Evolutionary conservation across 169 alveolate genomes (phyloP).

Genomic region (Plasmodium yoelii): DNA sequence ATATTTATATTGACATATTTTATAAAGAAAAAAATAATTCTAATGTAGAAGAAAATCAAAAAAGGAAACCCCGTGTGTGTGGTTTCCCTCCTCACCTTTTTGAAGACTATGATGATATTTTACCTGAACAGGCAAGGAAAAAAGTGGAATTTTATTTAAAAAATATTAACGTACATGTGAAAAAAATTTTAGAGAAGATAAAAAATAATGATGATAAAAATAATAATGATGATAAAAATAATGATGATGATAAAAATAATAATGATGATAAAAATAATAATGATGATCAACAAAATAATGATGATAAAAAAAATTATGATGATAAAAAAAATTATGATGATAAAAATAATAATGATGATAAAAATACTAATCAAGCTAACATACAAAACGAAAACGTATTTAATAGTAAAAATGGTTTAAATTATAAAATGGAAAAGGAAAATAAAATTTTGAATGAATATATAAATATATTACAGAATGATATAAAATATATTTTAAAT

Average conservation of each 20-base stretch:
- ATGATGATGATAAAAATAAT: too few species aligned
- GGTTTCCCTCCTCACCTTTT: background rate
- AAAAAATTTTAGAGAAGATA: background rate
- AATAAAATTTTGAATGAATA: background rate
- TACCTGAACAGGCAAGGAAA: slow-evolving; percentile 6
- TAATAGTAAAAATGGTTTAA: background rate
- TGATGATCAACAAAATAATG: too few species aligned
- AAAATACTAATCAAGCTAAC: too few species aligned
- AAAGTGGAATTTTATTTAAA: background rate
- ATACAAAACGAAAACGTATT: background rate
- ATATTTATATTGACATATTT: slow-evolving; percentile 35
- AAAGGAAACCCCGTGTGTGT: background rate
- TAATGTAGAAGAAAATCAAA: background rate
- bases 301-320: too few species aligned
- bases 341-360: too few species aligned
- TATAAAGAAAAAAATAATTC: background rate
- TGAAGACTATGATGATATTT: background rate
- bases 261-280: too few species aligned
- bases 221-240: too few species aligned
- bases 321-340: too few species aligned
- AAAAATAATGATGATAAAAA: too few species aligned
- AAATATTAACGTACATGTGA: background rate
- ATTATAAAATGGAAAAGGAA: background rate
- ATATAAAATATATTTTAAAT: background rate
- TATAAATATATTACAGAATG: background rate